phyloP scores from a whole-genome alignment of 2,329 filamentous ascomycete species.

The Fusarium goolgardi region DNA sequence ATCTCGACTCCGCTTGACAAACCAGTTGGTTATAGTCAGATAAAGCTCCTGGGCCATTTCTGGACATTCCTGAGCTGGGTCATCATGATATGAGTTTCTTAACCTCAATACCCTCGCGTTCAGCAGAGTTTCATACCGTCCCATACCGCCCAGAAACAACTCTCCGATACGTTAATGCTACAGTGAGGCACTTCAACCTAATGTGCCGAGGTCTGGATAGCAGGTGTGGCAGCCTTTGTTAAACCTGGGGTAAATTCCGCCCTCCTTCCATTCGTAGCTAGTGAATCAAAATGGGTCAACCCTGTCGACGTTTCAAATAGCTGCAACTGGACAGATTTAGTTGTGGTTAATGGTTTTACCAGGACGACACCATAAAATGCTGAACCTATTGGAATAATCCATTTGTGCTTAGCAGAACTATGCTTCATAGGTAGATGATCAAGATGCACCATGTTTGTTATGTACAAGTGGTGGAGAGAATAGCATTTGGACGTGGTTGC shows the following conservation, averaged over 20 bases:
- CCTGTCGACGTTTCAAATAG: neutral
- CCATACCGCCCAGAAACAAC: neutral
- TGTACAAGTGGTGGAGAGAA: no score
- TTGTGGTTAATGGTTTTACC: neutral
- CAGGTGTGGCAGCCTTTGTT: neutral
- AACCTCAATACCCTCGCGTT: neutral
- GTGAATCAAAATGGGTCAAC: neutral
- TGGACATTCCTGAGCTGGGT: neutral
- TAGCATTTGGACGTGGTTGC: accelerated
- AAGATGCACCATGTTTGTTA: neutral
- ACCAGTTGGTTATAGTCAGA: accelerated
- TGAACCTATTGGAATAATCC: neutral
- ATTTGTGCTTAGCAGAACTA: no score
- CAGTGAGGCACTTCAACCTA: neutral
- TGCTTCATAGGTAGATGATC: no score
- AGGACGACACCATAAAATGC: no score
- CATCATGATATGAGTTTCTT: neutral
- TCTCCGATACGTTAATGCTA: neutral
- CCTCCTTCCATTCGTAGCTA: neutral
- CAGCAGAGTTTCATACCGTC: neutral
- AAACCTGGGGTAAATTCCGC: neutral
- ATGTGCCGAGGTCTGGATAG: neutral
- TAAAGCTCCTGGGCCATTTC: neutral
- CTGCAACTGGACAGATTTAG: neutral
- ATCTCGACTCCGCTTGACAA: no score